Base-by-base conservation (phyloP, 2,329 filamentous ascomycete genomes). In the Xylaria sp. region DNA sequence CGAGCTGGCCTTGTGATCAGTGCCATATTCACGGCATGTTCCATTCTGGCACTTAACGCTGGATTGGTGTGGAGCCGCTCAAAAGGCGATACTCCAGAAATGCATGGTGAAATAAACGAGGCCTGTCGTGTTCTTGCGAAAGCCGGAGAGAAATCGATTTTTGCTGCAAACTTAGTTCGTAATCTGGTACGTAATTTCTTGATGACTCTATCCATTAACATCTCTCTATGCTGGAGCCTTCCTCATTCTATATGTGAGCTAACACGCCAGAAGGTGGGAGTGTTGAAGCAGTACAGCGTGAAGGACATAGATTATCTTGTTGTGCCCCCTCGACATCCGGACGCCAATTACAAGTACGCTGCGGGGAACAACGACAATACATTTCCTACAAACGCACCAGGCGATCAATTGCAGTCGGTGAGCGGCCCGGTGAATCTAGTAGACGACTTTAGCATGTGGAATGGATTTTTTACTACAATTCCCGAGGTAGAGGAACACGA, bases 1-100 rank as follows among this genome's bases (percentile, higher is more conserved):
- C 72, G 75, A 4, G 50, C 72, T 13, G 74, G 75, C 10, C 69
- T 75, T 12, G 67, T 76, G 1, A 73, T 77, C 15, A 73, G 72
- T 13, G 67, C 70, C 39, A 60, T 73, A 20, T 77, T 77, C 60
- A 71, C 68, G 66, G 73, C 73, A 1, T 76, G 73, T 51, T 68
- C 74, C 3, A 73, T 75, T 2, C 65, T 77, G 9, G 74, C 74
- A 10, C 65, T 66, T 2, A 59, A 55, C n/a, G 66, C 46, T 12
- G 71, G 63, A 5, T 23, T 58, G n/a, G 63, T 25, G 25, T 41
- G 25, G 44, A 52, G 58, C 15, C 61, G 55, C 10, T 28, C 25
- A 5, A 37, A 63, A 34, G 52, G 51, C 10, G 34, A 51, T 20
- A 55, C 54, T 28, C 41, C 66, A 3, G 71, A 72, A 20, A 55